phyloP scores from a whole-genome alignment of 2,329 filamentous ascomycete species.

The Hypomyces rosellus region DNA sequence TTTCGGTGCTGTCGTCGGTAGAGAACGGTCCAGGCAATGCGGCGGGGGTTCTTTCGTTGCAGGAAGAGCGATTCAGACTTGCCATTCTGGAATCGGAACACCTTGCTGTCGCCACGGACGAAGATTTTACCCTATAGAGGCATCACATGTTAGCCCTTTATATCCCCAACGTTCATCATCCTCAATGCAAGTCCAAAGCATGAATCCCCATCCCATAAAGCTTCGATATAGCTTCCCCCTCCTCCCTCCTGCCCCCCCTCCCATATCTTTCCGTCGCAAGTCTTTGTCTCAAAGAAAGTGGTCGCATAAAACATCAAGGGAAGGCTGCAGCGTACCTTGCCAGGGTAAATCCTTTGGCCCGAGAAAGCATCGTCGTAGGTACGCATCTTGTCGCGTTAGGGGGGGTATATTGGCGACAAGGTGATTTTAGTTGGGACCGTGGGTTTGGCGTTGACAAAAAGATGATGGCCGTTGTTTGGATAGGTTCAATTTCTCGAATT shows the following conservation, averaged over 20 bases:
- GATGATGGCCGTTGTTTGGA: conserved; percentile 22
- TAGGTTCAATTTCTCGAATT: conserved; percentile 36
- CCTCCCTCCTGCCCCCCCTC: not conserved
- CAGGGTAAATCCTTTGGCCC: conserved; percentile 61
- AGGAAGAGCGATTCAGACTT: conserved; percentile 99
- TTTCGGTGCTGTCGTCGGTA: conserved; percentile 99
- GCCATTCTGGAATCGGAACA: conserved; percentile 99
- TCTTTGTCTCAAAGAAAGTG: conserved; percentile 14
- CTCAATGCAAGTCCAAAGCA: not conserved
- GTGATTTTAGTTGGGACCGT: conserved; percentile 34
- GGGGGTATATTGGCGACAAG: conserved; percentile 34
- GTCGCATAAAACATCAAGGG: conserved; percentile 16
- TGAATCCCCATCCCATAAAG: not conserved
- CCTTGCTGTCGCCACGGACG: conserved; percentile 99
- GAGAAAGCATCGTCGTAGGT: conserved; percentile 63
- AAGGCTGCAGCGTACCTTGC: conserved; percentile 48
- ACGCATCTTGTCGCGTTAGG: conserved; percentile 50
- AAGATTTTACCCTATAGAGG: conserved; percentile 88
- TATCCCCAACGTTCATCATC: not conserved
- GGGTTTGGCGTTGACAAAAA: conserved; percentile 32
- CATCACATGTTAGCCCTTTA: conserved; percentile 20
- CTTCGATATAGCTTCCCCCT: not conserved
- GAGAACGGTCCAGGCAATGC: conserved; percentile 97
- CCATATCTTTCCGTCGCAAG: conserved; percentile 7
- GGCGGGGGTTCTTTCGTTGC: conserved; percentile 99